phyloP scores from a whole-genome alignment of 176 grass and related monocot species.

The Oryza glaberrima region DNA sequence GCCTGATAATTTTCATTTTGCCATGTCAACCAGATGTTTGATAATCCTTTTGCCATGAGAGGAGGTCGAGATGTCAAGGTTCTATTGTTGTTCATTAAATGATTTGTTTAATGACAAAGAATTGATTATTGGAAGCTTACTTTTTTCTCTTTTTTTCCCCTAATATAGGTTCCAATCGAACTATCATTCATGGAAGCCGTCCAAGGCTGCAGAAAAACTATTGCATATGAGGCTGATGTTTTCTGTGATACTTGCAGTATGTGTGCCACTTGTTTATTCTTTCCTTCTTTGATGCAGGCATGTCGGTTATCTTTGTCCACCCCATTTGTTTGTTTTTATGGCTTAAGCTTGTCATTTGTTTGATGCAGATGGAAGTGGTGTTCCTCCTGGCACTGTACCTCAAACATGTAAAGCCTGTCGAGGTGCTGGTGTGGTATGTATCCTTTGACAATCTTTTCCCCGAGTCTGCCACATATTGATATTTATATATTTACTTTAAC shows the following conservation, averaged over 20 bases:
- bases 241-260: conserved; percentile 92
- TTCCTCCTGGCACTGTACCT: conserved; percentile 88
- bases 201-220: conserved; percentile 88
- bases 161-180: conserved; percentile 78
- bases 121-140: conserved; percentile 25
- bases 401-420: conserved; percentile 91
- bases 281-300: not conserved
- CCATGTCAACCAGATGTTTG: conserved; percentile 78
- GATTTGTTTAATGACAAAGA: conserved; percentile 15
- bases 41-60: conserved; percentile 47
- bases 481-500: conserved; percentile 25
- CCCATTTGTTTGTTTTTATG: conserved; percentile 10
- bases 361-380: conserved; percentile 84
- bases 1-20: conserved; percentile 43
- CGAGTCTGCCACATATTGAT: conserved; percentile 15
- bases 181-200: conserved; percentile 98
- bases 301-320: not conserved
- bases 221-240: conserved; percentile 77
- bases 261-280: conserved; percentile 39
- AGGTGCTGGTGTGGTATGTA: conserved; percentile 84
- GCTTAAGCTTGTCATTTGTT: conserved; percentile 32
- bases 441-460: conserved; percentile 31
- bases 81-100: conserved; percentile 23
- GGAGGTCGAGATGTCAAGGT: conserved; percentile 98
- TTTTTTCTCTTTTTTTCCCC: not conserved